Conservation (phyloP, 192 early-diverging fungal species). For the Backusella westeae region DNA sequence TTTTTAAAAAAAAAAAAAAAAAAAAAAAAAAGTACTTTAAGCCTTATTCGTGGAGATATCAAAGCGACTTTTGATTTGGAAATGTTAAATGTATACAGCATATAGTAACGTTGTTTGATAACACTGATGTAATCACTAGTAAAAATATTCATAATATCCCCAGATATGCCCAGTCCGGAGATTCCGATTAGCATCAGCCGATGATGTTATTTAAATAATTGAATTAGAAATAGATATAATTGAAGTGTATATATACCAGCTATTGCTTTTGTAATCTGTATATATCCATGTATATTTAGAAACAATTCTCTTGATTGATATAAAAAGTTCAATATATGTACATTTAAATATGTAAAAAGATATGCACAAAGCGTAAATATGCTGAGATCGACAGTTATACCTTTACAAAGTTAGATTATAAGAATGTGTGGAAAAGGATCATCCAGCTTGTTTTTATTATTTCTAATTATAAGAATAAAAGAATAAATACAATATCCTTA, state of each 20-base stretch:
- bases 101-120: neutral
- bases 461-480: neutral
- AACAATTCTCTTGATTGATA: neutral
- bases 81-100: neutral
- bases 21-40: neutral
- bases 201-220: neutral
- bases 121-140: neutral
- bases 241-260: neutral
- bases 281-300: neutral
- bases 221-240: neutral
- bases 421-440: neutral
- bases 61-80: neutral
- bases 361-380: neutral
- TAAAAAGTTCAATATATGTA: too few species aligned
- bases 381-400: neutral
- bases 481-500: neutral
- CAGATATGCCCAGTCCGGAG: neutral
- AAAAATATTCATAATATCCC: neutral
- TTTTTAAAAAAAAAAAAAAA: neutral
- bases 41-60: neutral
- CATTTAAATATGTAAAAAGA: neutral
- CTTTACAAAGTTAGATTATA: constrained; percentile 3
- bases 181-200: neutral
- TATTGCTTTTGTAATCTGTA: neutral
- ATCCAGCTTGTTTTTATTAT: neutral